phyloP scores from a whole-genome alignment of 139 green algal genomes.

The Dunaliella sp. region DNA sequence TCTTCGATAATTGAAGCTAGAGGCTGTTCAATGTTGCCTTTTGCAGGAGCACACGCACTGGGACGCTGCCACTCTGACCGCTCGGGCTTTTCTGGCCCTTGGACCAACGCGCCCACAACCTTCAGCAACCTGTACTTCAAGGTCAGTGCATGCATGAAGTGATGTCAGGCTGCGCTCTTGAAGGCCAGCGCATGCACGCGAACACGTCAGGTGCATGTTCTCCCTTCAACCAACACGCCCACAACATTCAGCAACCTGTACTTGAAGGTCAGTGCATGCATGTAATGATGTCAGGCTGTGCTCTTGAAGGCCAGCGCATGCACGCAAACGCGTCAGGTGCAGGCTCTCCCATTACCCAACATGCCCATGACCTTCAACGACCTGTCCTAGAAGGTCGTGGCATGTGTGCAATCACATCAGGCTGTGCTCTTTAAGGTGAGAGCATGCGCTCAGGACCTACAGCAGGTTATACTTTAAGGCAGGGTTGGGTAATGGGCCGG shows the following conservation, averaged over 20 bases:
- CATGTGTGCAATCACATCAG: neutral
- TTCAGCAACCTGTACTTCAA: slow-evolving; percentile 88
- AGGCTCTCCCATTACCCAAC: slow-evolving; percentile 79
- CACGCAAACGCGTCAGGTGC: neutral
- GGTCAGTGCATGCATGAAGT: slow-evolving; percentile 47
- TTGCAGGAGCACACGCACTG: slow-evolving; percentile 71
- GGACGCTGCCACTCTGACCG: slow-evolving; percentile 86
- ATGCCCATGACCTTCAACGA: slow-evolving; percentile 85
- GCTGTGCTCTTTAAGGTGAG: neutral
- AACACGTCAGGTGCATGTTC: neutral
- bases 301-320: neutral
- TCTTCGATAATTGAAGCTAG: too few relatives aligned
- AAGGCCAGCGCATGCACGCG: neutral
- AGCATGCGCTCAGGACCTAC: neutral
- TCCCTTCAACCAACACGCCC: slow-evolving; percentile 77
- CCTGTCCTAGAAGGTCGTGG: slow-evolving; percentile 79
- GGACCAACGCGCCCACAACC: slow-evolving; percentile 78
- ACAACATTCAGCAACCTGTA: slow-evolving; percentile 88
- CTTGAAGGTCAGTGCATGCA: slow-evolving; percentile 62
- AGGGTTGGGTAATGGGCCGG: too few relatives aligned
- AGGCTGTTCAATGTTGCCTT: neutral
- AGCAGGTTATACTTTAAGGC: too few relatives aligned
- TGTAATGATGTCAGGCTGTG: neutral
- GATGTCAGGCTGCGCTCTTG: neutral
- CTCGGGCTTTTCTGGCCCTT: slow-evolving; percentile 70